These are phyloP conservation scores for Lyophyllum decastes DNA, from an alignment of 768 basidiomycete genomes.

Conservation along the genomic window DNA sequence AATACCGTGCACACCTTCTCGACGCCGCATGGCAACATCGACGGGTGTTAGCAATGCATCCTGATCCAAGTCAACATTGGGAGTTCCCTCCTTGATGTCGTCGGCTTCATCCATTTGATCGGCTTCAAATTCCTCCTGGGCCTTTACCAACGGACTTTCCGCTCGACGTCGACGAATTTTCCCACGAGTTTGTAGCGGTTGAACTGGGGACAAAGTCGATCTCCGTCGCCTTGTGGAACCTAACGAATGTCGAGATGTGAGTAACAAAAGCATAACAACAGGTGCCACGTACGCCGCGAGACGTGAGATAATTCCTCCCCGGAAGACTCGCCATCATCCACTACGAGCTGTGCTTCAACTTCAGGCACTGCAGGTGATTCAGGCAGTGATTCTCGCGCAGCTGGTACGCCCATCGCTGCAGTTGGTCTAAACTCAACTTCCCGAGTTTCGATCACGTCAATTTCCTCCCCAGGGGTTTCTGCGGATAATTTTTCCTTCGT, in stretches of 20 bases:
- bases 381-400: not conserved
- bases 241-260: constrained; percentile 13
- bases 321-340: constrained; percentile 24
- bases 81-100: constrained; percentile 28
- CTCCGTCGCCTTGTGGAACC: constrained; percentile 44
- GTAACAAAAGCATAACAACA: not conserved
- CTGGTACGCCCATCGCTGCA: not conserved
- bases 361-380: constrained; percentile 5
- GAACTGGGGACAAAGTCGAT: constrained; percentile 31
- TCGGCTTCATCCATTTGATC: constrained; percentile 22
- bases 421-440: not conserved
- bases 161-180: constrained; percentile 30
- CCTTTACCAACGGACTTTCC: constrained; percentile 6
- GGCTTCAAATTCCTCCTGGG: constrained; percentile 14
- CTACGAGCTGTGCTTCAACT: constrained; percentile 15
- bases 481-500: not conserved
- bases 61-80: constrained; percentile 31
- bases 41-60: constrained; percentile 31
- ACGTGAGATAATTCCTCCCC: constrained; percentile 35
- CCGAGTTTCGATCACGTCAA: not conserved
- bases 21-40: constrained; percentile 22
- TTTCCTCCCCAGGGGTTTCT: not conserved
- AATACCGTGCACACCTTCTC: constrained; percentile 25
- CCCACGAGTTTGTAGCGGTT: constrained; percentile 26
- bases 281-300: constrained; percentile 32